Evolutionary conservation across 192 early-diverging fungal genomes (phyloP), one percentile per base, ranked within the genome.

Genomic region (Coemansia sp.): DNA sequence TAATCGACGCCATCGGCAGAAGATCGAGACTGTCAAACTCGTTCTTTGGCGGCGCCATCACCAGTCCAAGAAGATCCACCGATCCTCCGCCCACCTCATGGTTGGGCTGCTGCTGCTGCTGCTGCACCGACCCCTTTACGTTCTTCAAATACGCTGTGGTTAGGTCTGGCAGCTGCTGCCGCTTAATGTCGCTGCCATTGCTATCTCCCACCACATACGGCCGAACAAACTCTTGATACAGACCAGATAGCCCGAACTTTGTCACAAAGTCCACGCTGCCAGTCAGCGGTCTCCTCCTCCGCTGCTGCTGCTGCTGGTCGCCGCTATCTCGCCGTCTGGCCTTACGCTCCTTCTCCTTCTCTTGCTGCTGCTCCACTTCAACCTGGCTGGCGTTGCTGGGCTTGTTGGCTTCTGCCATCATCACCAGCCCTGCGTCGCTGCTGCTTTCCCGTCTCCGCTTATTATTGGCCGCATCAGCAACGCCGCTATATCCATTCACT

Each of bases 41-140:
- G 65, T 67, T 81, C 65, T 76, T 76, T 51, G 79, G 70, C 56
- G 79, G 79, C 1, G 66, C 72, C 79, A 76, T 59, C 60, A 75
- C 74, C 69, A 81, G 64, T 13, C 56, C 70, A 13, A 71, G 48
- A 63, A 79, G 38, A 40, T 79, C 75, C 63, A 74, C 5, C 19
- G 67, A 37, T 41, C 42, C 41, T 5, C 20, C 39, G 0, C 17
- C 14, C 25, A 25, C 2, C 25, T 42, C 17, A 25, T 25, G 25
- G 25, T 2, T 2, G 2, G 25, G n/a, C n/a, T n/a, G n/a, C n/a
- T n/a, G 25, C 25, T 25, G 25, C 8, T 17, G 51, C n/a, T 50
- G 22, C 1, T 38, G 19, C 40, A 63, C 38, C 10, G 72, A 61
- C 19, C 67, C 65, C 44, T 53, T 53, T 9, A 81, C 67, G 22